Conservation (phyloP, 768 basidiomycete genomes). For the Panaeolus papilionaceus region DNA sequence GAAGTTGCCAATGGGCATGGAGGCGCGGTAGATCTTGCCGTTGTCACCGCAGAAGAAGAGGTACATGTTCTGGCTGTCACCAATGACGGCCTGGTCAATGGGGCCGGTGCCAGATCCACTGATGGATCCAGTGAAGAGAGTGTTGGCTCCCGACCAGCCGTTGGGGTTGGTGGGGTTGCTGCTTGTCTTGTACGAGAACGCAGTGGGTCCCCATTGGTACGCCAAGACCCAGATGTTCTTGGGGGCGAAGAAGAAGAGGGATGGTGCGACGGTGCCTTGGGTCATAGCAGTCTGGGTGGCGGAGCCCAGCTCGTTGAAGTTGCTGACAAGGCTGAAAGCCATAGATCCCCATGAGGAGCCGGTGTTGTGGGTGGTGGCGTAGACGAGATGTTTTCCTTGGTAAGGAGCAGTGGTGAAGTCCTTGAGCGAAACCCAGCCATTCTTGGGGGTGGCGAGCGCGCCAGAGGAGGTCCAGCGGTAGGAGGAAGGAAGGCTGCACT, state of each 20-base stretch:
- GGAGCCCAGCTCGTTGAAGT: not conserved
- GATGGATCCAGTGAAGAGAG: constrained; percentile 20
- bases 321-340: not conserved
- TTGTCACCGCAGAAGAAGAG: too few relatives aligned
- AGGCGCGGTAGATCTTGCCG: too few relatives aligned
- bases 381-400: not conserved
- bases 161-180: constrained; percentile 25
- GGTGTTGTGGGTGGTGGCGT: not conserved
- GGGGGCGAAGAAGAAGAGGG: constrained; percentile 28
- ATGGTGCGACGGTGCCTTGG: constrained; percentile 18
- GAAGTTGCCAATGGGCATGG: too few relatives aligned
- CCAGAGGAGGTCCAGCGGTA: too few relatives aligned
- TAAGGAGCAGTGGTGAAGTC: not conserved
- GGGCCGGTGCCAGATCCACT: too few relatives aligned
- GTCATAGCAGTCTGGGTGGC: not conserved
- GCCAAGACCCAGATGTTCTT: constrained; percentile 26
- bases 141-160: constrained; percentile 25
- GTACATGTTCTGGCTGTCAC: too few relatives aligned
- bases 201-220: constrained; percentile 17
- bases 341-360: not conserved
- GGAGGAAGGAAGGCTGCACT: too few relatives aligned
- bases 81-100: too few relatives aligned
- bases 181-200: constrained; percentile 24
- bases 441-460: not conserved
- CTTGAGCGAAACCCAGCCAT: not conserved